phyloP scores from a whole-genome alignment of 73 alveolate genomes.

The Effrenium voratum region DNA sequence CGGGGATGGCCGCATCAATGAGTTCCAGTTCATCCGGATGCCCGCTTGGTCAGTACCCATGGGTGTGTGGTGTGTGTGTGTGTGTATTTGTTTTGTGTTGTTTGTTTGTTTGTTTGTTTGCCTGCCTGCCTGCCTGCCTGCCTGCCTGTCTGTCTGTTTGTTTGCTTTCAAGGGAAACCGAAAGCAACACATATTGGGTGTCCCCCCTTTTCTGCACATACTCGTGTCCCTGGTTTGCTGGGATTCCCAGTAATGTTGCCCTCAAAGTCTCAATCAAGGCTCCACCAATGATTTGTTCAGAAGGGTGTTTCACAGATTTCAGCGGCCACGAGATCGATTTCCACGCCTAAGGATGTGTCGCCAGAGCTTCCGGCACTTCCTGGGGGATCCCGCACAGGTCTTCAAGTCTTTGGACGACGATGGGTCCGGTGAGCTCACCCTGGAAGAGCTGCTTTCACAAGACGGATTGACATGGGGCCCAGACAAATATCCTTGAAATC shows the following conservation, averaged over 20 bases:
- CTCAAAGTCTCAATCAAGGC: too few species aligned
- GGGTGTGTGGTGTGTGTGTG: too few species aligned
- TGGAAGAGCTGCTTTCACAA: neutral
- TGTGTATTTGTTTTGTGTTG: too few species aligned
- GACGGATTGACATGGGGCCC: neutral
- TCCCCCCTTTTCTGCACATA: too few species aligned
- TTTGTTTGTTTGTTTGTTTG: too few species aligned
- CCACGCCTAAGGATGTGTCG: neutral
- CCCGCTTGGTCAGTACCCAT: too few species aligned
- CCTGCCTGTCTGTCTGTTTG: too few species aligned
- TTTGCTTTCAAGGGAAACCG: too few species aligned
- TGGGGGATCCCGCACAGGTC: conserved; percentile 20
- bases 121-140: too few species aligned
- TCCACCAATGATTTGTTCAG: neutral
- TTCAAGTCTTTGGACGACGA: conserved; percentile 56
- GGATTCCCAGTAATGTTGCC: neutral
- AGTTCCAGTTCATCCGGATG: too few species aligned
- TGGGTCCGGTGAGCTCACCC: conserved; percentile 41
- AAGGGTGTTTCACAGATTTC: neutral
- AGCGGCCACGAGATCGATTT: neutral
- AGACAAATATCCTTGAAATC: neutral
- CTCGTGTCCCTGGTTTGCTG: neutral
- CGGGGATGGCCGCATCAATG: too few species aligned
- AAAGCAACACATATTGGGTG: too few species aligned
- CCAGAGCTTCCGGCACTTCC: neutral